Conservation (phyloP, 495 filamentous ascomycete species). For the Alectoria sarmentosa region DNA sequence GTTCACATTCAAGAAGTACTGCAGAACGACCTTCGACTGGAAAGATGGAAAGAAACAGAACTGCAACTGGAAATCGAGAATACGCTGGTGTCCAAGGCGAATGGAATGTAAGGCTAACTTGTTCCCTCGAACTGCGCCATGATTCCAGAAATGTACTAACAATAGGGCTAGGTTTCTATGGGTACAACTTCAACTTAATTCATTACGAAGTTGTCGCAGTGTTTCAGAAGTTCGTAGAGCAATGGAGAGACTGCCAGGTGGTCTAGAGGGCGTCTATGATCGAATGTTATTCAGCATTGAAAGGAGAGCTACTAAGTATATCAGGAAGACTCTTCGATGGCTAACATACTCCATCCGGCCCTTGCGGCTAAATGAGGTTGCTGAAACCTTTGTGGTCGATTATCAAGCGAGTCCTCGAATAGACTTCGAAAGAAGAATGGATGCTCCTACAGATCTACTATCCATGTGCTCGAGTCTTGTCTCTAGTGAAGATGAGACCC, state of each 20-base stretch:
- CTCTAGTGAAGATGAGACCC: background rate
- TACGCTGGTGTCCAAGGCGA: conserved; percentile 28
- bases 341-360: conserved; percentile 27
- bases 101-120: conserved; percentile 31
- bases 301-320: conserved; percentile 17
- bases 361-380: conserved; percentile 27
- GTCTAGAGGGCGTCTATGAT: conserved; percentile 34
- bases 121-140: too few species aligned
- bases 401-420: background rate
- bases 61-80: conserved; percentile 10
- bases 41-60: conserved; percentile 21
- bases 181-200: conserved; percentile 36
- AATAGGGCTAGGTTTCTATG: conserved; percentile 36
- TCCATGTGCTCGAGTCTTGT: conserved; percentile 23
- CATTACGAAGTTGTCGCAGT: conserved; percentile 29
- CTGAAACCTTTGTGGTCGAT: conserved; percentile 24
- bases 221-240: conserved; percentile 25
- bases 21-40: background rate
- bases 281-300: conserved; percentile 32
- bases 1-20: too few species aligned
- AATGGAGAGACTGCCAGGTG: conserved; percentile 31
- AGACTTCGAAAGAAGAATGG: conserved; percentile 12
- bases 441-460: conserved; percentile 17
- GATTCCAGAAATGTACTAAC: conserved; percentile 5
- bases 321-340: conserved; percentile 30